Conservation (phyloP, 1,139 yeast genomes). For the Hyphopichia fennica region DNA sequence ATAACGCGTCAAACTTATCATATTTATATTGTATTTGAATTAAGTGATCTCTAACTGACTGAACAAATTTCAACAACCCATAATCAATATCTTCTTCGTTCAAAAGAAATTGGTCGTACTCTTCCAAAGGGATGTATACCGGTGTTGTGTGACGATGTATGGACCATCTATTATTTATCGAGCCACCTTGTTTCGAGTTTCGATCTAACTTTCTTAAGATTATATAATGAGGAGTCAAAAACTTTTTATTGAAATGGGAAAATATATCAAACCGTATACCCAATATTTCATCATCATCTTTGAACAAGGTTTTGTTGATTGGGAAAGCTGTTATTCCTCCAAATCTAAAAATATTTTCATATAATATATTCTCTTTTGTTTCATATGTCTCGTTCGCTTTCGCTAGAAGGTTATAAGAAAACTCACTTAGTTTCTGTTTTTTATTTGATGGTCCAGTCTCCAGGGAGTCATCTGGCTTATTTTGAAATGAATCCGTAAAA, state of each 20-base stretch:
- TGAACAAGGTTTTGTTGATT: constrained; percentile 26
- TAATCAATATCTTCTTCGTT: constrained; percentile 5
- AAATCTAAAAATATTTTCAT: constrained; percentile 38
- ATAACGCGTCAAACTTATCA: constrained; percentile 26
- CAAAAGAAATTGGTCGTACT: constrained; percentile 11
- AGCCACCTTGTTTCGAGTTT: constrained; percentile 10
- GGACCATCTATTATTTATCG: constrained; percentile 21
- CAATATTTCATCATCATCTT: constrained; percentile 21
- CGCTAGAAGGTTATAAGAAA: constrained; percentile 2
- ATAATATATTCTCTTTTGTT: constrained; percentile 30
- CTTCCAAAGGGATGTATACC: constrained; percentile 24
- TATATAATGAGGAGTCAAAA: constrained; percentile 37
- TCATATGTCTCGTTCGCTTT: constrained; percentile 16
- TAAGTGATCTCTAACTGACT: constrained; percentile 17
- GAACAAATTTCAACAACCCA: constrained; percentile 12
- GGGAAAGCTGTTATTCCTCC: constrained; percentile 47
- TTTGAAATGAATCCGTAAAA: constrained; percentile 12
- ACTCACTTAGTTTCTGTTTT: constrained; percentile 1
- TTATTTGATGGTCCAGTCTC: neutral
- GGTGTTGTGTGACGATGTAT: constrained; percentile 41
- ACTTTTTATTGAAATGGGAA: constrained; percentile 18
- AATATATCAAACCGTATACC: constrained; percentile 42
- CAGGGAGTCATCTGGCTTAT: neutral
- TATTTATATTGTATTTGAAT: constrained; percentile 28
- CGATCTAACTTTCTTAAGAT: constrained; percentile 24